Evolutionary conservation across 306 rosid genomes (phyloP), one percentile per base, ranked within the genome.

Genomic region (Lathyrus oleraceus): DNA sequence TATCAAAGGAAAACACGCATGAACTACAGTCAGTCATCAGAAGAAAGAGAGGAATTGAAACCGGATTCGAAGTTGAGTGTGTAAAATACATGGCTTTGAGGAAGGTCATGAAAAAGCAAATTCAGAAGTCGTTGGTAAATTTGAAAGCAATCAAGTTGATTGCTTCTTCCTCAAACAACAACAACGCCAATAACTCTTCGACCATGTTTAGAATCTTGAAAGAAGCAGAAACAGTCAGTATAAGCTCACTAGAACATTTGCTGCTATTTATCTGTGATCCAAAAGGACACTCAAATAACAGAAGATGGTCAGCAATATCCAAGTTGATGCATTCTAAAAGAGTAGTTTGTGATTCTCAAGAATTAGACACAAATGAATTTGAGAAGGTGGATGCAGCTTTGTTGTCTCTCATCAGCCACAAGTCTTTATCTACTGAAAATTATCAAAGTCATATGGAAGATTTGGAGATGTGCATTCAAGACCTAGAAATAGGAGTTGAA

Each of bases 401-500:
- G 56, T 17, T 59, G 65, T 60, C 60, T 73, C 64, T 74, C 66
- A 23, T 49, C 43, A 5, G 25, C 39, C 67, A 48, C 74, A 59
- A 74, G 78, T 16, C 32, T 52, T 70, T 72, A 27, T 38, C 66
- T 45, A 8, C 7, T 11, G 78, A 82, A 28, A 64, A 13, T 11
- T 65, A 74, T 15, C 78, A 19, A 4, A 70, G 27, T 17, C 17
- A 58, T 17, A 39, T 77, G 67, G 84, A 70, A 69, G 58, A 76
- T 32, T 44, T 76, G 45, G 77, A 69, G 69, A 21, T 60, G 47
- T 61, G 79, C 77, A 67, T 83, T 72, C 68, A 61, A 32, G 65
- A 83, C 69, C 74, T 72, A 54, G 79, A 79, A 43, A 68, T 48
- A 42, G 79, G 63, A 42, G 30, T 79, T 72, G 82, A 79, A 19